Base-by-base conservation (phyloP, 768 basidiomycete genomes). In the Tulasnella sp. region DNA sequence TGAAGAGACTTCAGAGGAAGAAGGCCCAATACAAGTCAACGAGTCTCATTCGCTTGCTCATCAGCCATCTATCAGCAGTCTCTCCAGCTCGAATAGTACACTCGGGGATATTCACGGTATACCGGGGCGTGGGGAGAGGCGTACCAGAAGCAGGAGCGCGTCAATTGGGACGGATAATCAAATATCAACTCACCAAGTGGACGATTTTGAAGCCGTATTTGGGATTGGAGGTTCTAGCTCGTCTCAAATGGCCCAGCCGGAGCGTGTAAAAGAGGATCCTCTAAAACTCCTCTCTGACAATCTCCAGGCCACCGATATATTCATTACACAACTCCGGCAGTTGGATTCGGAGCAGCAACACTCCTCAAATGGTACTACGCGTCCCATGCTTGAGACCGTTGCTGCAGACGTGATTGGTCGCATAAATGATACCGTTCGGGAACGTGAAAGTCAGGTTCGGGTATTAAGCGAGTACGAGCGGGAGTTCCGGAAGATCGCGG, bases 401-500 rank as follows among this genome's bases (percentile, higher is more conserved):
- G 82, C 88, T 5, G 77, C 81, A 15, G 77, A 83, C 57, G 71
- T 87, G 55, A 84, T 92, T 58, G 74, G 85, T 32, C 72, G 75
- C 31, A 72, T 90, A 54, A 82, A 88, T 64, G 80, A 83, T 50
- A 74, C 78, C 10, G 75, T 77, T 31, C 76, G 79, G 41, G 80
- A 86, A 58, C 75, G 88, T 51, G 88, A 91, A 62, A 73, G 71
- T 2, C 88, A 91, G 65, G 76, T 87, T 3, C 79, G 88, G 45
- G 83, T 79, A 60, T 65, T 91, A 47, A 67, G 80, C 31, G 83
- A 79, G 56, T 82, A 73, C 61, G 87, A 90, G 60, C 75, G 85
- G 46, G 81, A 89, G 64, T 77, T 91, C 60, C 73, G 75, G 57
- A 77, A 78, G 61, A 83, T 87, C 58, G 76, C 79, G 1, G 77